These are phyloP conservation scores for Talaromyces thailandensis DNA, from an alignment of 495 filamentous ascomycete species.

Conservation along the genomic window DNA sequence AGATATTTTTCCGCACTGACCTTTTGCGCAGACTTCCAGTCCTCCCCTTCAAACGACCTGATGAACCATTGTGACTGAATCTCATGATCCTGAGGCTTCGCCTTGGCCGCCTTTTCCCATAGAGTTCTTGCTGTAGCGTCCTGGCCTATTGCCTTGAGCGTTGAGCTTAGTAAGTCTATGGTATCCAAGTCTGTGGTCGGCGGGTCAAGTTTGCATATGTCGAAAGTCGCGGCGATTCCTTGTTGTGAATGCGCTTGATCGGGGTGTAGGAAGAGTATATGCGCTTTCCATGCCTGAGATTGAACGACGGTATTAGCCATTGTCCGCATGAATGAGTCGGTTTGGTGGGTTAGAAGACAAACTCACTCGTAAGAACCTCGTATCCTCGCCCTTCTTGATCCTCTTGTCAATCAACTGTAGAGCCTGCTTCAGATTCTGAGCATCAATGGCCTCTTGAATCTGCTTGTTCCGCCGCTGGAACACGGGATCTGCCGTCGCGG, in stretches of 20 bases:
- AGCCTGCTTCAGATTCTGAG: slow-evolving; percentile 48
- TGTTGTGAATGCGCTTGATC: slow-evolving; percentile 35
- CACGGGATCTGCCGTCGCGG: slow-evolving; percentile 29
- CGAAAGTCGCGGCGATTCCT: slow-evolving; percentile 37
- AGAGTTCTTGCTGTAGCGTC: slow-evolving; percentile 25
- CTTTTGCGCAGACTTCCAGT: slow-evolving; percentile 53
- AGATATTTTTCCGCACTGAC: slow-evolving; percentile 11
- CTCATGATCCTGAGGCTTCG: slow-evolving; percentile 37
- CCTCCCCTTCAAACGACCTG: slow-evolving; percentile 32
- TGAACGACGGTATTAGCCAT: background rate
- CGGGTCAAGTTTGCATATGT: slow-evolving; percentile 36
- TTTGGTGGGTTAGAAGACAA: background rate
- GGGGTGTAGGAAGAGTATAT: slow-evolving; percentile 34
- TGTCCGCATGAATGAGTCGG: background rate
- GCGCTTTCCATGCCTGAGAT: slow-evolving; percentile 43
- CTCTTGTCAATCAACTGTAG: slow-evolving; percentile 51
- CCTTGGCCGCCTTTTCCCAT: slow-evolving; percentile 49
- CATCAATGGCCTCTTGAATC: slow-evolving; percentile 50
- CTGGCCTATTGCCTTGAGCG: slow-evolving; percentile 24
- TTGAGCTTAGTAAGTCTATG: slow-evolving; percentile 35
- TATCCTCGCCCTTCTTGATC: slow-evolving; percentile 51
- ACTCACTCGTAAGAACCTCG: slow-evolving; percentile 29
- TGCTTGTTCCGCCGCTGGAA: slow-evolving; percentile 48
- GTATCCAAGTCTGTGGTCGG: slow-evolving; percentile 42
- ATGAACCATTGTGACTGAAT: slow-evolving; percentile 48